Percentiles rank a stretch among this genome's conserved stretches.
phyloP scores from a whole-genome alignment of 306 rosid species.

The Bauhinia variegata region DNA sequence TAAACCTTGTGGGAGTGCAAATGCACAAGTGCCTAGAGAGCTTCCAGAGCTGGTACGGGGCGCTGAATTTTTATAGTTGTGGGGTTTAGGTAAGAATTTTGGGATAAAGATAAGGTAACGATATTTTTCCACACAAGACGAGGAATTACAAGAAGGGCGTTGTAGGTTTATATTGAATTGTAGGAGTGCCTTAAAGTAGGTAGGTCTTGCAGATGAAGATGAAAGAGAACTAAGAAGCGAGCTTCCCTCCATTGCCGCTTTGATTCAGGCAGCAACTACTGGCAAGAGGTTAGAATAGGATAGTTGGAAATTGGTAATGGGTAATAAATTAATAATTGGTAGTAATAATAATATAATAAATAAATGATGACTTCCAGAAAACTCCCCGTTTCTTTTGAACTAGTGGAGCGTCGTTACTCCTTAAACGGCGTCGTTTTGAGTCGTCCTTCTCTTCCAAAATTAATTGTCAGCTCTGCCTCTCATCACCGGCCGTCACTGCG shows the following conservation, averaged over 20 bases:
- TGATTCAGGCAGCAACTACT: background rate
- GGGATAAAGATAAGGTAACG: slow-evolving; percentile 9
- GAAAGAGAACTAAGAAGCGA: slow-evolving; percentile 29
- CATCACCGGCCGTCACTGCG: too few relatives aligned
- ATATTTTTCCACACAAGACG: slow-evolving; percentile 24
- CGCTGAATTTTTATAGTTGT: slow-evolving; percentile 12
- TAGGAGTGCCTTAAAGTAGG: slow-evolving; percentile 17
- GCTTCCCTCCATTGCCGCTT: slow-evolving; percentile 45
- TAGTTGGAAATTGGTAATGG: too few relatives aligned
- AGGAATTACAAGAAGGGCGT: slow-evolving; percentile 23
- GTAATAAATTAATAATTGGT: too few relatives aligned
- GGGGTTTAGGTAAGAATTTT: slow-evolving; percentile 14
- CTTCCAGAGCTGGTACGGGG: slow-evolving; percentile 29
- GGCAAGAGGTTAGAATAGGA: too few relatives aligned
- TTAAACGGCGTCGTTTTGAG: too few relatives aligned
- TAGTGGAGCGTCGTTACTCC: too few relatives aligned
- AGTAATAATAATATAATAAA: too few relatives aligned
- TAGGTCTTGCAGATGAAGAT: slow-evolving; percentile 29
- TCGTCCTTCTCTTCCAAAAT: too few relatives aligned
- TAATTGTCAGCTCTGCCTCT: too few relatives aligned
- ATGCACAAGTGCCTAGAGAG: slow-evolving; percentile 51
- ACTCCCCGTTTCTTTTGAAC: too few relatives aligned
- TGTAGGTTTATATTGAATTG: slow-evolving; percentile 26
- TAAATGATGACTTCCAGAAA: too few relatives aligned
- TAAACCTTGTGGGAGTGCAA: slow-evolving; percentile 41